Evolutionary conservation across 176 grass and related monocot genomes (phyloP).

Genomic region (Chrysopogon serrulatus): DNA sequence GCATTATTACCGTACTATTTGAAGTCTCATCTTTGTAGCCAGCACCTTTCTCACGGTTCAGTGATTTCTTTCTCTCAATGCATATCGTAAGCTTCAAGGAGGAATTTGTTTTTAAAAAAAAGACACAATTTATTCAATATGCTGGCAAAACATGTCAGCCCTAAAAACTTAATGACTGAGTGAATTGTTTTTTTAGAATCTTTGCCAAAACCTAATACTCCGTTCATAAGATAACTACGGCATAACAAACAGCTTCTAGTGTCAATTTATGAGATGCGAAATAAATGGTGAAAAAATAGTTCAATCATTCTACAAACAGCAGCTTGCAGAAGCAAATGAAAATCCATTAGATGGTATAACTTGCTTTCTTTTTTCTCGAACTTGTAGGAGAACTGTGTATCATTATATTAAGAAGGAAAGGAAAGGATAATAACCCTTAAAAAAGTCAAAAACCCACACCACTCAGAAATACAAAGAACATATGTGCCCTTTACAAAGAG

Average conservation of each 20-base stretch:
- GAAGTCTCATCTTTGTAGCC: conserved; percentile 37
- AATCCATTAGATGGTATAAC: background rate
- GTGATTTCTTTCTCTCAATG: conserved; percentile 78
- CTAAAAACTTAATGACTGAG: background rate
- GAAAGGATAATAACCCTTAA: background rate
- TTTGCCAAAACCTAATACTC: background rate
- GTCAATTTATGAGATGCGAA: background rate
- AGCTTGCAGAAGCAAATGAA: conserved; percentile 1
- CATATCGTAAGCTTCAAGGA: conserved; percentile 80
- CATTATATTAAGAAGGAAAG: background rate
- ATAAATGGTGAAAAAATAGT: background rate
- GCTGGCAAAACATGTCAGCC: background rate
- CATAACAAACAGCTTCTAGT: background rate
- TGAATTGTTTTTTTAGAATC: conserved; percentile 4
- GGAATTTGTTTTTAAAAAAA: conserved; percentile 22
- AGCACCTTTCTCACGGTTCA: conserved; percentile 38
- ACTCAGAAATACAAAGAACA: background rate
- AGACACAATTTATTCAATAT: conserved; percentile 17
- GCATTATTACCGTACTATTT: conserved; percentile 51
- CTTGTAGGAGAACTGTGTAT: background rate
- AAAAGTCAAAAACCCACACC: background rate
- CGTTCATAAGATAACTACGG: background rate
- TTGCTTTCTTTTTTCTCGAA: background rate
- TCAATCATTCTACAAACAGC: background rate
- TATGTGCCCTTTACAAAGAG: background rate